Evolutionary conservation across 306 rosid genomes (phyloP).

Genomic region (Quercus suber): DNA sequence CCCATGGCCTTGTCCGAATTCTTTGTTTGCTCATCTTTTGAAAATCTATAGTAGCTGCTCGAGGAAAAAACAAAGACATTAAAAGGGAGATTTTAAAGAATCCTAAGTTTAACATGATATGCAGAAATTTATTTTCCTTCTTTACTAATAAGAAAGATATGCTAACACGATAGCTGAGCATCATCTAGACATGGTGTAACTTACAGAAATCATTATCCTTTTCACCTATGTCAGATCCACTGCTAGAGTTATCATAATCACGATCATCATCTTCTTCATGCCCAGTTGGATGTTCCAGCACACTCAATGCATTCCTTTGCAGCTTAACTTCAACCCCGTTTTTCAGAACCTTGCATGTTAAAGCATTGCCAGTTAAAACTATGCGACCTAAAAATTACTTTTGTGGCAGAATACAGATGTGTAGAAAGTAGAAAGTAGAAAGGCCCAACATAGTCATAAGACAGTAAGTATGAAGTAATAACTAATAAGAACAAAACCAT

Average conservation of each 20-base stretch:
- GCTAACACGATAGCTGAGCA: background rate
- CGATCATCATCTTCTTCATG: conserved; percentile 42
- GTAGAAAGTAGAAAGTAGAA: background rate
- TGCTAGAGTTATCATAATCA: conserved; percentile 55
- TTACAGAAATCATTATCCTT: conserved; percentile 59
- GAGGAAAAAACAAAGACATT: background rate
- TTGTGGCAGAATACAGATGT: background rate
- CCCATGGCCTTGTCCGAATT: conserved; percentile 41
- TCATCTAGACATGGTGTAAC: conserved; percentile 3
- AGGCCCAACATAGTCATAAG: background rate
- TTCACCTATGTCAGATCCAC: conserved; percentile 55
- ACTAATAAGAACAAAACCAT: background rate
- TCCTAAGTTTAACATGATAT: background rate
- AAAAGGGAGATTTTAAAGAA: background rate
- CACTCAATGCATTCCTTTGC: conserved; percentile 72
- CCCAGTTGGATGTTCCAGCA: conserved; percentile 70
- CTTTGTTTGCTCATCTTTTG: conserved; percentile 47
- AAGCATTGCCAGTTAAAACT: background rate
- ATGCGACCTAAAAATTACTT: background rate
- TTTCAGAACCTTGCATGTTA: conserved; percentile 51
- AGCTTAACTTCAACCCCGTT: conserved; percentile 76
- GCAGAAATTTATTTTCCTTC: background rate
- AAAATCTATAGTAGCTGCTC: conserved; percentile 48
- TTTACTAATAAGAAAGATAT: background rate
- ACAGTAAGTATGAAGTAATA: background rate